Evolutionary conservation across 768 basidiomycete species (phyloP).

Genomic region (Strobilomyces echinocephalus): DNA sequence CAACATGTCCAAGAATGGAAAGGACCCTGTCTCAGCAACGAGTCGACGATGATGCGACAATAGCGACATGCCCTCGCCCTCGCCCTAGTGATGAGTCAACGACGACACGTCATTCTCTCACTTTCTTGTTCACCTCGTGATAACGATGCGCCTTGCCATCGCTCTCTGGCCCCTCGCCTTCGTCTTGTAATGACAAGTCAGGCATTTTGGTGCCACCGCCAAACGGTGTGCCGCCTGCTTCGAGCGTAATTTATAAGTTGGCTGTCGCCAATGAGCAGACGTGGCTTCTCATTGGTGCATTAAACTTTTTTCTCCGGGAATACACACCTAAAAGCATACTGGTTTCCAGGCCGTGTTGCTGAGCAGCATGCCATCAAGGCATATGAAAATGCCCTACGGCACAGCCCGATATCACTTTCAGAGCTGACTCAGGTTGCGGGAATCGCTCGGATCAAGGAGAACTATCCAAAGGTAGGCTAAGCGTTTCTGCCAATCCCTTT

Average conservation of each 20-base stretch:
- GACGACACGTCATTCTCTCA: no score
- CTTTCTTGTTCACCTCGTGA: no score
- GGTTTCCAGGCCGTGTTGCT: conserved; percentile 76
- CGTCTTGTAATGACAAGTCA: no score
- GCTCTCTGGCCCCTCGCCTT: no score
- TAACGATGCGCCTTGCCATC: no score
- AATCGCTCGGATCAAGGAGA: conserved; percentile 95
- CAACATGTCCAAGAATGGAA: no score
- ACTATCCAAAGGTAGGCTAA: conserved; percentile 80
- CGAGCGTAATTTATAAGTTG: conserved; percentile 65
- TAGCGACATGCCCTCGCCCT: no score
- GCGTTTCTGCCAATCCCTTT: conserved; percentile 29
- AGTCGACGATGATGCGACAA: no score
- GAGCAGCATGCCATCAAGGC: conserved; percentile 91
- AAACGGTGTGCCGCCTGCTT: conserved; percentile 23
- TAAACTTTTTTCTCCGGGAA: background rate
- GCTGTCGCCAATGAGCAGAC: conserved; percentile 89
- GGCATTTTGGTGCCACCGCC: no score
- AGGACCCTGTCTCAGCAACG: no score
- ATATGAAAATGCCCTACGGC: conserved; percentile 93
- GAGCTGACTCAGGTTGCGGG: conserved; percentile 93
- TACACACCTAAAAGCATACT: conserved; percentile 14
- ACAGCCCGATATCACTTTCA: conserved; percentile 86
- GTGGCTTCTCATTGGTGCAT: conserved; percentile 84
- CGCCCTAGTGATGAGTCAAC: no score